phyloP scores from a whole-genome alignment of 1,284 basidiomycete species.

The Baeospora myosura region DNA sequence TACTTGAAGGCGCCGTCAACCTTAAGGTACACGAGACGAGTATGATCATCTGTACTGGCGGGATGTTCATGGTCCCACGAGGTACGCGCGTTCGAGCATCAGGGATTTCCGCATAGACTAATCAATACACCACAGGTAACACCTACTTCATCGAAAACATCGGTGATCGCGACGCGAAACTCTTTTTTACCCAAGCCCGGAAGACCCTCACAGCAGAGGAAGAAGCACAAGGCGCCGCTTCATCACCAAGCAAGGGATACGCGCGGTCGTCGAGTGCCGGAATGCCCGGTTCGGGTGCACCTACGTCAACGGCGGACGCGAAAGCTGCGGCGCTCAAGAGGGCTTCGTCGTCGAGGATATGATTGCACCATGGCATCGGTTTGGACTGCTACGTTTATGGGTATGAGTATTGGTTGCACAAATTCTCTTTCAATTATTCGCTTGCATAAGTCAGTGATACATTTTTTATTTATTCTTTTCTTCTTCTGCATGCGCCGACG shows the following conservation, averaged over 20 bases:
- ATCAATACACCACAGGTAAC: constrained; percentile 54
- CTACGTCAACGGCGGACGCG: neutral
- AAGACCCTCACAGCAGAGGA: constrained; percentile 39
- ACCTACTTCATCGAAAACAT: constrained; percentile 88
- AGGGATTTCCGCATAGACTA: constrained; percentile 4
- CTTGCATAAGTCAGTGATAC: too few species aligned
- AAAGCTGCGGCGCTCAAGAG: constrained; percentile 7
- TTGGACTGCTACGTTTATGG: too few species aligned
- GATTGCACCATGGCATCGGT: too few species aligned
- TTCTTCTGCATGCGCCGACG: too few species aligned
- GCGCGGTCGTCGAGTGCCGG: constrained; percentile 5
- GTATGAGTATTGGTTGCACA: too few species aligned
- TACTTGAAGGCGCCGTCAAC: constrained; percentile 82
- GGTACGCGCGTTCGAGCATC: constrained; percentile 45
- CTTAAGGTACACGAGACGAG: constrained; percentile 77
- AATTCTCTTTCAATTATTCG: too few species aligned
- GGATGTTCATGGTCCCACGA: constrained; percentile 86
- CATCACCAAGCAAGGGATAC: neutral
- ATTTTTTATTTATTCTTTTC: too few species aligned
- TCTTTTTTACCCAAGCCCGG: constrained; percentile 93
- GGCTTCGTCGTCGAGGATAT: too few species aligned
- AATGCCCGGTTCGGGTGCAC: neutral
- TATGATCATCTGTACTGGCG: constrained; percentile 76
- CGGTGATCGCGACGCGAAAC: constrained; percentile 65
- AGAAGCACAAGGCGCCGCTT: neutral